A percentile compares a stretch with the other conserved stretches of the same genome.
Evolutionary conservation across 306 rosid genomes (phyloP).

Genomic region (Pterocarpus macrocarpus): DNA sequence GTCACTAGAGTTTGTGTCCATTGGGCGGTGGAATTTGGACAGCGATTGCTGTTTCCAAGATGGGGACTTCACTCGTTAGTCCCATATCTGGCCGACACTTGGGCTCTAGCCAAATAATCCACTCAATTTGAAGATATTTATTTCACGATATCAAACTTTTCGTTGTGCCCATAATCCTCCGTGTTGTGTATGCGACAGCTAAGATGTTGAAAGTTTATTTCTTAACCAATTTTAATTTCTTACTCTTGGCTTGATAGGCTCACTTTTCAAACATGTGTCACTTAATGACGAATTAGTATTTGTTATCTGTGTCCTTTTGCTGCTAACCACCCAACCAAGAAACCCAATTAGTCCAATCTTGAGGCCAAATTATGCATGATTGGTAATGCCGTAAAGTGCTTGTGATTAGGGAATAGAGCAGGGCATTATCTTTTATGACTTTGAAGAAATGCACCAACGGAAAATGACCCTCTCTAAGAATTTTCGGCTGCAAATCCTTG

Average conservation of each 20-base stretch:
- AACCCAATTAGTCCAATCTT: conserved; percentile 32
- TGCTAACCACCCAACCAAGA: conserved; percentile 1
- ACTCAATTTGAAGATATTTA: conserved; percentile 2
- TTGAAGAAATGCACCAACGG: conserved; percentile 12
- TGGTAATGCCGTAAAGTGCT: neutral
- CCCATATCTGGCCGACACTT: neutral
- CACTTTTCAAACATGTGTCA: conserved; percentile 41
- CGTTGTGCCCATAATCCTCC: neutral
- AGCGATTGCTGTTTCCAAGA: conserved; percentile 15
- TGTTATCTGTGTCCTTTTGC: neutral
- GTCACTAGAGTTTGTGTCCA: neutral
- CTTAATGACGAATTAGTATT: neutral
- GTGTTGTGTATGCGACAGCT: neutral
- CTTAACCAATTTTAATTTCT: neutral
- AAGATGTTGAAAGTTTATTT: conserved; percentile 6
- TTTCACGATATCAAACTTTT: neutral
- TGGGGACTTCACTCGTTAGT: neutral
- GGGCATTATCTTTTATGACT: conserved; percentile 19
- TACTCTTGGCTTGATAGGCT: neutral
- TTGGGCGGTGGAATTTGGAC: conserved; percentile 37
- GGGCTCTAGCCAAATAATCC: neutral
- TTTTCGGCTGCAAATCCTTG: conserved; percentile 24
- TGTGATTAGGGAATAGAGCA: neutral
- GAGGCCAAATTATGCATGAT: neutral
- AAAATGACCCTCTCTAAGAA: conserved; percentile 10